Percentiles rank a stretch among this genome's conserved stretches.
Evolutionary conservation across 139 green algal genomes (phyloP).

Genomic region (Ettlia oleoabundans): DNA sequence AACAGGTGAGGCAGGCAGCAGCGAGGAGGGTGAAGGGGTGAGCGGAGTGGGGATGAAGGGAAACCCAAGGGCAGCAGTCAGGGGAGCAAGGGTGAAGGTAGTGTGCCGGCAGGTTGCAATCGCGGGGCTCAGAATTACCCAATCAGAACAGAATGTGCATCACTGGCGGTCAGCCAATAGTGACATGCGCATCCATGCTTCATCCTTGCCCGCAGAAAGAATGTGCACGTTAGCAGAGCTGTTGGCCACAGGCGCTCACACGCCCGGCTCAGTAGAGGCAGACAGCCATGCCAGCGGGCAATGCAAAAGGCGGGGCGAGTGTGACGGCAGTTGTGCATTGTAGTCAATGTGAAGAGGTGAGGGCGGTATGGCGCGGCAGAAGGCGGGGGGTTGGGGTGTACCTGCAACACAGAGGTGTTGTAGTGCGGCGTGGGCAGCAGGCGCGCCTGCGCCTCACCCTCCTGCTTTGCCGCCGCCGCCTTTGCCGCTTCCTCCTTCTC

Average conservation of each 20-base stretch:
- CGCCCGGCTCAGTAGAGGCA: neutral
- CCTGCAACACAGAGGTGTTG: conserved; percentile 68
- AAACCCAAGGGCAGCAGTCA: neutral
- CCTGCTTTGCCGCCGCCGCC: neutral
- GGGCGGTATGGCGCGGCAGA: neutral
- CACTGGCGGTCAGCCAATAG: conserved; percentile 20
- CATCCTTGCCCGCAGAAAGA: neutral
- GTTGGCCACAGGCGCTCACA: too few relatives aligned
- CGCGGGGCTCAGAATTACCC: conserved; percentile 49
- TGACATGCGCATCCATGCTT: conserved; percentile 36
- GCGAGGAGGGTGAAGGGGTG: neutral
- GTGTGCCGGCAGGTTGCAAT: too few relatives aligned
- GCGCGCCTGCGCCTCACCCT: neutral
- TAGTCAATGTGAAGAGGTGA: neutral
- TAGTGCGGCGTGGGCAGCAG: conserved; percentile 73
- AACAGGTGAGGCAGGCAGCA: neutral
- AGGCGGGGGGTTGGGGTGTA: neutral
- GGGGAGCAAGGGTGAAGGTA: neutral
- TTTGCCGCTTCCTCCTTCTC: neutral
- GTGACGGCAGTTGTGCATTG: too few relatives aligned
- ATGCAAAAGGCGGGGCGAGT: neutral
- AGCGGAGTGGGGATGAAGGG: neutral
- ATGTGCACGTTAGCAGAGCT: too few relatives aligned
- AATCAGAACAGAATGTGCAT: conserved; percentile 37
- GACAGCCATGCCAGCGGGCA: neutral